A percentile compares a stretch with the other conserved stretches of the same genome.
phyloP scores from a whole-genome alignment of 2,329 filamentous ascomycete species.

The Diplodia mutila region DNA sequence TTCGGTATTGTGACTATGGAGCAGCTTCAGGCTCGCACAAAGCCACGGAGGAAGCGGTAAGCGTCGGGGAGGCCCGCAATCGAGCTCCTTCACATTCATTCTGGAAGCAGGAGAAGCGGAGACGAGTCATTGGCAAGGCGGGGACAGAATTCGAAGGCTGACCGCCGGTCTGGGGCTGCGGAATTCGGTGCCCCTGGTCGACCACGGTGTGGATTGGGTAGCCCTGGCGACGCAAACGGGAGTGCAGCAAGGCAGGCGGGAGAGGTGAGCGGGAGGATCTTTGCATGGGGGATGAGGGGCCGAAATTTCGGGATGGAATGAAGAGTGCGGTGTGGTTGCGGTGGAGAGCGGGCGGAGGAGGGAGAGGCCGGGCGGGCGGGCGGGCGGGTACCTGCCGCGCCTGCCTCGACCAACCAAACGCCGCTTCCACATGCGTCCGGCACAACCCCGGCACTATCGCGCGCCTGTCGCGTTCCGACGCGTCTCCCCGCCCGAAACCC shows the following conservation, averaged over 20 bases:
- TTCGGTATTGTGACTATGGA: background rate
- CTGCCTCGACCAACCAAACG: background rate
- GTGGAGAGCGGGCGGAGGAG: conserved; percentile 12
- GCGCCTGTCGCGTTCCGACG: background rate
- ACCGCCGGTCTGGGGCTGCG: conserved; percentile 6
- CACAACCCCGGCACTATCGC: background rate
- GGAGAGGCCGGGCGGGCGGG: background rate
- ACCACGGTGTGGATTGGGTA: background rate
- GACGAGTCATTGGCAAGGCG: conserved; percentile 9
- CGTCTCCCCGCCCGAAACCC: background rate
- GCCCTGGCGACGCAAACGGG: background rate
- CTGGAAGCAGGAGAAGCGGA: background rate
- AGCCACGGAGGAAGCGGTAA: background rate
- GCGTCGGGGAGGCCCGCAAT: background rate
- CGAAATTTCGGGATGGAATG: background rate
- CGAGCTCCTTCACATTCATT: background rate
- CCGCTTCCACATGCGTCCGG: background rate
- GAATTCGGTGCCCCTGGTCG: background rate
- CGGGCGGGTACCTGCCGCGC: conserved; percentile 3
- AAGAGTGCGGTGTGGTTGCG: background rate
- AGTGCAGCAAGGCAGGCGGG: conserved; percentile 8
- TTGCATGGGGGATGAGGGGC: background rate
- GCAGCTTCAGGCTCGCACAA: background rate
- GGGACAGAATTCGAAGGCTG: background rate
- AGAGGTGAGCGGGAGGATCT: conserved; percentile 8